Evolutionary conservation across 2,329 filamentous ascomycete genomes (phyloP), one percentile per base, ranked within the genome.

Genomic region (Lanzia echinophila): DNA sequence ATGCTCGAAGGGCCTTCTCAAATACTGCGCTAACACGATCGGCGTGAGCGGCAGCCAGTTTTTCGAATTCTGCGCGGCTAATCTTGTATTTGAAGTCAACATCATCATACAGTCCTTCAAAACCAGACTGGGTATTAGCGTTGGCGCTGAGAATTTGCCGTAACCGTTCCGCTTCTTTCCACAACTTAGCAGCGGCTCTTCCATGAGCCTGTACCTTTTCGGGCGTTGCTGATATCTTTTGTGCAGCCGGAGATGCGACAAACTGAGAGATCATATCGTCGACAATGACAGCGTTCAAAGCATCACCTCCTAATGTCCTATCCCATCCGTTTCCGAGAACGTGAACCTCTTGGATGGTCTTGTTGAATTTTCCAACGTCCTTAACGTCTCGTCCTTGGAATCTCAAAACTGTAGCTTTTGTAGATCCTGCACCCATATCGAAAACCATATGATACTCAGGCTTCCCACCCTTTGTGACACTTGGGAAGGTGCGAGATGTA

Each of bases 341-440:
- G 58, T 90, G 83, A n/a, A 97, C 86, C 69, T 99, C 94, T 68
- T 97, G 94, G 32, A 99, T 75, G 1, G 90, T 96, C 81, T 97
- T 97, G 78, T 96, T 97, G 75, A 82, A 92, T 70, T 88, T 90
- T 61, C 90, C 91, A 53, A 92, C 73, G 63, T 96, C 92, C 77
- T 97, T 99, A 58, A 97, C 86, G 1, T 80, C 84, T 63, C 86
- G 85, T 68, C 88, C 87, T 70, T 96, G 91, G 73, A 99, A 96
- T 65, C 85, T 87, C 68, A 99, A 73, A 50, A 99, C 76, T 6
- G 90, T 94, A 4, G 92, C 92, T 64, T 90, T 95, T 32, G 92
- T 88, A 44, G 90, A 96, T 4, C 94, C 94, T 62, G 94, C 91
- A 62, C 94, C 94, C 91, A 99, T 97, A 68, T 99, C 94, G 67